These are phyloP conservation scores for Penicillium janthinellum DNA, from an alignment of 2,329 filamentous ascomycete species.

Conservation along the genomic window DNA sequence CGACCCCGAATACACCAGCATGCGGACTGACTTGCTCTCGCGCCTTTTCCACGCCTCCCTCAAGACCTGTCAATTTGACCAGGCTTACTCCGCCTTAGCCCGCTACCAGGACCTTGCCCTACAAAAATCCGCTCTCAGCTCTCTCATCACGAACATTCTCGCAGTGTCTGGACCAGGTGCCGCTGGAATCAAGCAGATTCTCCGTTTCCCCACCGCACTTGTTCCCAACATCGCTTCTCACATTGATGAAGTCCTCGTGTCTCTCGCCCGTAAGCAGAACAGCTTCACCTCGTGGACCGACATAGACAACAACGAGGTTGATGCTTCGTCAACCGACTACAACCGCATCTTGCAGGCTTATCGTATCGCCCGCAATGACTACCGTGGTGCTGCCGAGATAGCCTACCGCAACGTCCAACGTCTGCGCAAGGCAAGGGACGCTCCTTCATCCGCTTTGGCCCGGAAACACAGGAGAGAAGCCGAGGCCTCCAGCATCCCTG, in stretches of 20 bases:
- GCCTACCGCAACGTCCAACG: slow-evolving; percentile 59
- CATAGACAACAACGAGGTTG: slow-evolving; percentile 38
- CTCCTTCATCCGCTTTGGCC: slow-evolving; percentile 36
- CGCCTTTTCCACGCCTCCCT: slow-evolving; percentile 82
- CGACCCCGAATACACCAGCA: slow-evolving; percentile 40
- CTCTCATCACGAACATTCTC: slow-evolving; percentile 58
- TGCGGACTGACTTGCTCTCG: slow-evolving; percentile 72
- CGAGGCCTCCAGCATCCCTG: slow-evolving; percentile 31
- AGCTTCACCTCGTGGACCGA: slow-evolving; percentile 56
- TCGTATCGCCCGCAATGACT: slow-evolving; percentile 80
- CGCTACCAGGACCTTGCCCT: slow-evolving; percentile 72
- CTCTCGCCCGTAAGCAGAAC: slow-evolving; percentile 68
- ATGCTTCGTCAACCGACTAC: slow-evolving; percentile 63
- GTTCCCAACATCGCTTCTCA: slow-evolving; percentile 69
- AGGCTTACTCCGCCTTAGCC: slow-evolving; percentile 77
- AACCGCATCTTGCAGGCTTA: slow-evolving; percentile 91
- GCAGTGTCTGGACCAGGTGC: slow-evolving; percentile 43
- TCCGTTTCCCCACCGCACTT: slow-evolving; percentile 69
- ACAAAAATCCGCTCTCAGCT: slow-evolving; percentile 70
- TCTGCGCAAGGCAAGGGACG: slow-evolving; percentile 45
- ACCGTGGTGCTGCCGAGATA: slow-evolving; percentile 71
- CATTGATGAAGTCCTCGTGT: slow-evolving; percentile 76
- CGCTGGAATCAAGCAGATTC: slow-evolving; percentile 59
- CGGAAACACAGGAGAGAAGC: slow-evolving; percentile 40
- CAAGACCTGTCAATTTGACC: slow-evolving; percentile 75